These are phyloP conservation scores for Physcia stellaris DNA, from an alignment of 495 filamentous ascomycete genomes.

Conservation along the genomic window DNA sequence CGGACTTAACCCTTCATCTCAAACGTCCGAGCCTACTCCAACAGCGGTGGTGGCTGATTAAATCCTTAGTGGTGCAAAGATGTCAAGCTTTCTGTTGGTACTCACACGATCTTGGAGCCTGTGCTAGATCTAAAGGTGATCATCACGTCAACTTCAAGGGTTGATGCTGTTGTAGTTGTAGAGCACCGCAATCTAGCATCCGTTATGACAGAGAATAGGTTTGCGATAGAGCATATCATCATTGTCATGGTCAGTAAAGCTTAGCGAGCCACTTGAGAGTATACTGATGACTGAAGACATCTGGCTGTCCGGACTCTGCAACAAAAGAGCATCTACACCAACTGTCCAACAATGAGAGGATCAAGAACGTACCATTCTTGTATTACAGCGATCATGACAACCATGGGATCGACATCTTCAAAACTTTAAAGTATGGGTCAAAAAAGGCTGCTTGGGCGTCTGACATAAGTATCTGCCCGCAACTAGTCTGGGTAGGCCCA, in stretches of 20 bases:
- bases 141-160: no score
- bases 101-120: no score
- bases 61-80: no score
- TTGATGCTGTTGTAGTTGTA: neutral
- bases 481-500: neutral
- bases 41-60: no score
- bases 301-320: neutral
- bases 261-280: neutral
- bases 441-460: neutral
- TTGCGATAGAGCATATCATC: neutral
- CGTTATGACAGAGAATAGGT: no score
- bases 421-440: slow-evolving; percentile 1
- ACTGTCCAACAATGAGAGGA: neutral
- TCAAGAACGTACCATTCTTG: neutral
- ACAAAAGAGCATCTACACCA: neutral
- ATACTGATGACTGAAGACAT: neutral
- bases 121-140: no score
- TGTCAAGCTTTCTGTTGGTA: no score
- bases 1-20: no score
- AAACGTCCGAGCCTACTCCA: no score
- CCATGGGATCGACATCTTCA: neutral
- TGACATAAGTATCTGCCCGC: neutral
- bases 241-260: no score
- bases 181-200: neutral
- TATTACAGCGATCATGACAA: slow-evolving; percentile 1